A percentile compares a stretch with the other conserved stretches of the same genome.
phyloP scores from a whole-genome alignment of 257 asterid species.

The Henckelia pumila region DNA sequence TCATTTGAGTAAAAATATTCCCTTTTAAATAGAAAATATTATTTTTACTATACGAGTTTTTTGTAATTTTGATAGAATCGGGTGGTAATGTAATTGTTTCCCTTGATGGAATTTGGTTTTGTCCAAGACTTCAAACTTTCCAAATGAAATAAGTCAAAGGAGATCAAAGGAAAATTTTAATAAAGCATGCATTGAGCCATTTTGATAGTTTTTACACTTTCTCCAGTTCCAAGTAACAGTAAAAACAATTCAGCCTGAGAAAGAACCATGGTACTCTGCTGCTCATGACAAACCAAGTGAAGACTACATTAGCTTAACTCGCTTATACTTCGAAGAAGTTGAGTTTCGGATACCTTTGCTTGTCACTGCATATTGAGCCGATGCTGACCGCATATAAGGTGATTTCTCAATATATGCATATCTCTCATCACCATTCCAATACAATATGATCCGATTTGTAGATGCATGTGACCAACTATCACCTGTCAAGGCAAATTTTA shows the following conservation, averaged over 20 bases:
- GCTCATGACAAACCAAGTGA: slow-evolving; percentile 12
- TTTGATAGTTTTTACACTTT: neutral
- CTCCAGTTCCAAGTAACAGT: neutral
- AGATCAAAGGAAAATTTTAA: too few relatives aligned
- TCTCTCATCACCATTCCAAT: slow-evolving; percentile 87
- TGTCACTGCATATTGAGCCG: slow-evolving; percentile 81
- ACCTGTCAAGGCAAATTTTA: slow-evolving; percentile 44
- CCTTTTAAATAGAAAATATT: too few relatives aligned
- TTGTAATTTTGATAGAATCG: too few relatives aligned
- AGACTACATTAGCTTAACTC: slow-evolving; percentile 65
- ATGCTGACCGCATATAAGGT: slow-evolving; percentile 73
- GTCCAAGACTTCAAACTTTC: too few relatives aligned
- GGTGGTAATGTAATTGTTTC: too few relatives aligned
- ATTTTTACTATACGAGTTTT: too few relatives aligned
- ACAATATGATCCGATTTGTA: slow-evolving; percentile 76
- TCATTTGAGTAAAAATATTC: too few relatives aligned
- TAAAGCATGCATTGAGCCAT: too few relatives aligned
- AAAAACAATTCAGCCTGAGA: too few relatives aligned
- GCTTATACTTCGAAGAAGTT: slow-evolving; percentile 55
- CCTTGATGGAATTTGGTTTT: too few relatives aligned
- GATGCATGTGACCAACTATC: slow-evolving; percentile 99
- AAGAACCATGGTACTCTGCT: slow-evolving; percentile 1
- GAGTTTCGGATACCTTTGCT: slow-evolving; percentile 71
- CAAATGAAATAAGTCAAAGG: too few relatives aligned
- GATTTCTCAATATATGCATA: slow-evolving; percentile 85